Evolutionary conservation across 2,329 filamentous ascomycete species (phyloP), one percentile per base, ranked within the genome.

Genomic region (Monosporascus cannonballus): DNA sequence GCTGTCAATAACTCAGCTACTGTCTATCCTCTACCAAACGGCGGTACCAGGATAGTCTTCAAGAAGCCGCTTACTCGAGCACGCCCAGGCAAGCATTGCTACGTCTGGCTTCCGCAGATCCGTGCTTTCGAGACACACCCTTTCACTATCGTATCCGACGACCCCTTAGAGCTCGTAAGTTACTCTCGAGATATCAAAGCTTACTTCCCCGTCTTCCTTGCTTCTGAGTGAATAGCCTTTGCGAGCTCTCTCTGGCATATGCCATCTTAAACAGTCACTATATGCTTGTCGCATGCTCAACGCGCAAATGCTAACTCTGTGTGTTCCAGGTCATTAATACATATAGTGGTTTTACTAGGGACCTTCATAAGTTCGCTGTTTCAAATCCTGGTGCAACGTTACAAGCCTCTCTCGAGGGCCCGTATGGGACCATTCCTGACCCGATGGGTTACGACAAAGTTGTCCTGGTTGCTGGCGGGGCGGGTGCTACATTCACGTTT

Each of bases 91-190:
- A 79, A 80, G 55, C 84, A 87, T 61, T 81, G 80, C 59, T 86
- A 84, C 60, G 66, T 87, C 30, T 86, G 81, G 81, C 76, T 86
- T 6, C 84, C 84, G 0, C 69, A 69, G 4, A 74, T 86, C 47
- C 76, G 83, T 9, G 58, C 70, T 2, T 69, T 78, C 18, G 79
- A 86, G 65, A 82, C 78, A 2, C 84, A 87, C 56, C 83, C 83
- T 0, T 86, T 86, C 58, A 86, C 83, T 2, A 79, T 86, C 48
- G 77, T 78, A 22, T 67, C 73, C 22, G 73, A 71, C 17, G 66
- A 75, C 34, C 77, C 79, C 0, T 61, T 81, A 30, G 80, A 85
- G 67, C 80, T 86, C 48, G 74, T 46, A 46, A 46, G 42, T 22
- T 4, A 11, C 6, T 46, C 41, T 34, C 9, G 30, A 34, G 11